These are phyloP conservation scores for Cordyceps pruinosa DNA, from an alignment of 2,329 filamentous ascomycete species.

Conservation along the genomic window DNA sequence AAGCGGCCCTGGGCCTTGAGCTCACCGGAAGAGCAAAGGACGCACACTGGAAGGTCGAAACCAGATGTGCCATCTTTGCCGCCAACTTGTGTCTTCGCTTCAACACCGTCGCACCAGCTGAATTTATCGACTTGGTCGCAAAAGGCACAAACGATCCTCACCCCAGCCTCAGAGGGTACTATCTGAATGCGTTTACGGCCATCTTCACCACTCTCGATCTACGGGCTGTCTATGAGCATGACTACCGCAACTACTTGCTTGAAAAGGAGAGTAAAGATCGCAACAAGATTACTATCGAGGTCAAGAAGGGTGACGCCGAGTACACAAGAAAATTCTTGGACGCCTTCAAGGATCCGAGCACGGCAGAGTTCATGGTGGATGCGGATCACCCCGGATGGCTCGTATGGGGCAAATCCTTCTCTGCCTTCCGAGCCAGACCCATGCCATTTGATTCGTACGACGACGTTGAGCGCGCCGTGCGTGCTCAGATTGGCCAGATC, in stretches of 20 bases:
- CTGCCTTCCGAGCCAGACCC: constrained; percentile 68
- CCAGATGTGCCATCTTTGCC: constrained; percentile 81
- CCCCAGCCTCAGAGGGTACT: constrained; percentile 74
- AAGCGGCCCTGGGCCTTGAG: constrained; percentile 72
- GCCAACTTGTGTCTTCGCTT: constrained; percentile 89
- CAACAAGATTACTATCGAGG: constrained; percentile 68
- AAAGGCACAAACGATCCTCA: constrained; percentile 84
- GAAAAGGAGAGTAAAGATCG: constrained; percentile 66
- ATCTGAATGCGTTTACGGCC: constrained; percentile 67
- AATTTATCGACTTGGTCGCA: constrained; percentile 77
- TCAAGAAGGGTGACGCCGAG: constrained; percentile 64
- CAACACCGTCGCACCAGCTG: constrained; percentile 72
- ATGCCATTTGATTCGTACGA: constrained; percentile 67
- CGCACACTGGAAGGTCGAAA: constrained; percentile 95
- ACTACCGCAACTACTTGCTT: constrained; percentile 78
- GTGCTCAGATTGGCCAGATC: constrained; percentile 71
- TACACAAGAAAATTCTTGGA: constrained; percentile 77
- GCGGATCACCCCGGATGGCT: constrained; percentile 92
- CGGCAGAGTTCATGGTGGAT: constrained; percentile 81
- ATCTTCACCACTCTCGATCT: constrained; percentile 84
- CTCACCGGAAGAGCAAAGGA: constrained; percentile 68
- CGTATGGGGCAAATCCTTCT: constrained; percentile 86
- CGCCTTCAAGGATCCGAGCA: constrained; percentile 61
- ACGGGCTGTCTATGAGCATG: constrained; percentile 76
- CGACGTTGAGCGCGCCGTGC: constrained; percentile 64